These are phyloP conservation scores for Tremella mesenterica DNA, from an alignment of 768 basidiomycete species.

Conservation along the genomic window DNA sequence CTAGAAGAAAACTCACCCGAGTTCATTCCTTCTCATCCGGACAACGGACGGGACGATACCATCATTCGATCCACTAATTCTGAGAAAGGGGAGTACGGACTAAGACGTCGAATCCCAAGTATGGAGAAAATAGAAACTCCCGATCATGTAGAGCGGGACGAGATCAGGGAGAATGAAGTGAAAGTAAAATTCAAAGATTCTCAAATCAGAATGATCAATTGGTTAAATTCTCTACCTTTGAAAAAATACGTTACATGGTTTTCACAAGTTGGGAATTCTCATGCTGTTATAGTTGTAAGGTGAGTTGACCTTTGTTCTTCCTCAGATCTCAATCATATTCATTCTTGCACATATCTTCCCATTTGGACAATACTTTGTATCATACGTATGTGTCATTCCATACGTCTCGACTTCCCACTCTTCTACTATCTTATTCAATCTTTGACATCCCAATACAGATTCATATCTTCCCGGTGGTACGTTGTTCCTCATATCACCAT, in stretches of 20 bases:
- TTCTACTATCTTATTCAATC: background rate
- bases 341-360: conserved; percentile 24
- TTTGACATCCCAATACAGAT: background rate
- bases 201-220: conserved; percentile 26
- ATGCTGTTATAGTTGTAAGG: conserved; percentile 34
- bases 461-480: background rate
- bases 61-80: too few species aligned
- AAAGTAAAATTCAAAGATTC: conserved; percentile 17
- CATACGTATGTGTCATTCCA: conserved; percentile 17
- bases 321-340: conserved; percentile 19
- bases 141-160: background rate
- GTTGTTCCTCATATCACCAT: too few species aligned
- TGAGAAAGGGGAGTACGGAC: too few species aligned
- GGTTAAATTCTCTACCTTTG: conserved; percentile 24
- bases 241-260: conserved; percentile 32
- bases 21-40: too few species aligned
- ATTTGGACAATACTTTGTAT: conserved; percentile 22
- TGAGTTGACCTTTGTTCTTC: conserved; percentile 3
- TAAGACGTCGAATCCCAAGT: too few species aligned
- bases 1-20: too few species aligned
- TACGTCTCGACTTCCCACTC: background rate
- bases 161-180: conserved; percentile 1
- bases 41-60: too few species aligned
- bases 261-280: conserved; percentile 31
- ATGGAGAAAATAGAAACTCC: background rate